Base-by-base conservation (phyloP, 208 protist genomes). In the Trypanosoma mega region DNA sequence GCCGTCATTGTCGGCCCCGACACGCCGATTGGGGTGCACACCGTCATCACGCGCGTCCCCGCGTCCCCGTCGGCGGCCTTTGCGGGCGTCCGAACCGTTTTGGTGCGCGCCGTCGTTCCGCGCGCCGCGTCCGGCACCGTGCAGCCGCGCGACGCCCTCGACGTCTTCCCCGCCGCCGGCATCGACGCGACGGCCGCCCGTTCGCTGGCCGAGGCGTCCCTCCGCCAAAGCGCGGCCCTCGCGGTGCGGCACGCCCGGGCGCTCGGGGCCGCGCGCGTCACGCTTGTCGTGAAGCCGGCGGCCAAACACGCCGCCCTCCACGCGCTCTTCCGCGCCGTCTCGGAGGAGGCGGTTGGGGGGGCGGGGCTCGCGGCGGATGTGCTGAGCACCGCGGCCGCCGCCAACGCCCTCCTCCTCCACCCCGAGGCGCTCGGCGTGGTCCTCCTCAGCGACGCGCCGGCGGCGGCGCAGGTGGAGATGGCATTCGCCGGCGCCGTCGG, bases 81-180 rank as follows among this genome's bases (percentile, higher is more conserved):
- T 72, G 67, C 63, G 11, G 81, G 76, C 24, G 78, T 87, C 20
- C 61, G 74, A 57, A 83, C 87, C 0, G 71, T 74, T 20, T 56
- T 94, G 8, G 76, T 94, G 21, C 84, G 87, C 27, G 81, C 85
- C 7, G 66, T 94, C 23, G 74, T 92, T 20, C 87, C 87, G 9
- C 79, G 82, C 31, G 18, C 58, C 6, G 58, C 72, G 26, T 51
- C 67, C 16, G 80, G 78, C 26, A 66, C 51, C 27, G 68, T 94
- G 55, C 82, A 82, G 70, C 59, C 89, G 66, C 84, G 87, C 18
- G 87, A 94, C 45, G 55, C 74, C 9, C n/a, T 94, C 11, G 87
- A 94, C 43, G 80, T 90, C 2, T 89, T 78, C 53, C 68, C 76
- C 21, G 66, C 75, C 31, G 77, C 83, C 3, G 87, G 87, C 48